A percentile compares a stretch with the other conserved stretches of the same genome.
phyloP scores from a whole-genome alignment of 345 rosid genomes.

The Excoecaria cochinchinensis region DNA sequence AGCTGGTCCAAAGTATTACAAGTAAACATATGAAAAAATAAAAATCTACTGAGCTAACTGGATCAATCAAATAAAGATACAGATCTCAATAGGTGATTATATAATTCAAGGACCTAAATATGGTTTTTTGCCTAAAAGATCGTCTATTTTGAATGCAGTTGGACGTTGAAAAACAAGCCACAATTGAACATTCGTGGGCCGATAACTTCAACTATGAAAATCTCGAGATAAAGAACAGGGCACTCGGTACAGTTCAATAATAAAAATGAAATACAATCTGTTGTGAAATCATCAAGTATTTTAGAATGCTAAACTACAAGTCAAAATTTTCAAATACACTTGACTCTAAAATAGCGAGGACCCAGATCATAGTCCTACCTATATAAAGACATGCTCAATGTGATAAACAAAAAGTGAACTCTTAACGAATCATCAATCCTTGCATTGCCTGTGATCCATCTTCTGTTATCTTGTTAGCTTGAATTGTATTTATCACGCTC shows the following conservation, averaged over 20 bases:
- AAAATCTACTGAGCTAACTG: too few relatives aligned
- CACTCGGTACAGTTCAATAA: not conserved
- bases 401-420: not conserved
- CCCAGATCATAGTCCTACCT: not conserved
- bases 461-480: conserved; percentile 79
- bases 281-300: not conserved
- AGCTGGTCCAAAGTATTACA: too few relatives aligned
- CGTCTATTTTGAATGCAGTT: too few relatives aligned
- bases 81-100: too few relatives aligned
- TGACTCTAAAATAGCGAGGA: not conserved
- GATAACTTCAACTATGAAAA: not conserved
- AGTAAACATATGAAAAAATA: too few relatives aligned
- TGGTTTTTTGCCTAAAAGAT: too few relatives aligned
- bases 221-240: not conserved
- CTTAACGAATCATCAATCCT: conserved; percentile 58
- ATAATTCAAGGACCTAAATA: too few relatives aligned
- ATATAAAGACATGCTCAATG: not conserved
- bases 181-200: not conserved
- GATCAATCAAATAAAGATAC: too few relatives aligned
- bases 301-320: not conserved
- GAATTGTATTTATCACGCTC: conserved; percentile 71
- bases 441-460: conserved; percentile 72
- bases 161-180: not conserved
- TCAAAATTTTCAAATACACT: conserved; percentile 6
- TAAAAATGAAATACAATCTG: conserved; percentile 3